phyloP scores from a whole-genome alignment of 805 yeast species.

The Cyberlindnera bimundalis region DNA sequence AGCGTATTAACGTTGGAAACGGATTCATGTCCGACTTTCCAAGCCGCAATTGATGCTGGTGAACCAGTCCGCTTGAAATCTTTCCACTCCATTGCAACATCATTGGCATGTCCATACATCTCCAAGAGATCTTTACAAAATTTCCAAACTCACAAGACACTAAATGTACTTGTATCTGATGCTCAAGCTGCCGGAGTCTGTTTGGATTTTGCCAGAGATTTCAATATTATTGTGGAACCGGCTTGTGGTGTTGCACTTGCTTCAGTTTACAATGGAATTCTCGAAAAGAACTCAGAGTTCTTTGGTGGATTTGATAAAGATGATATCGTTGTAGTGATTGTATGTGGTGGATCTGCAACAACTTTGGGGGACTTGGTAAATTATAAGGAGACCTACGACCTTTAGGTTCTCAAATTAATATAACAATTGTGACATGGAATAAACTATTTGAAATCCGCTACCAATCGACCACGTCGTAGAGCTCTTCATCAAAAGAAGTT shows the following conservation, averaged over 20 bases:
- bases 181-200: slow-evolving; percentile 53
- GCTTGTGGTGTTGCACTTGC: slow-evolving; percentile 72
- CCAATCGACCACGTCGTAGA: no score
- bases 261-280: slow-evolving; percentile 39
- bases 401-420: slow-evolving; percentile 1
- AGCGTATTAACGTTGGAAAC: slow-evolving; percentile 56
- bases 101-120: slow-evolving; percentile 60
- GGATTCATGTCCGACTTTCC: slow-evolving; percentile 57
- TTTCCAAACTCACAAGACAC: slow-evolving; percentile 39
- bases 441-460: no score
- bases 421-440: no score
- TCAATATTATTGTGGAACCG: slow-evolving; percentile 56
- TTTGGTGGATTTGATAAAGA: slow-evolving; percentile 32
- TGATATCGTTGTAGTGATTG: slow-evolving; percentile 50
- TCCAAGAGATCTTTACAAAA: slow-evolving; percentile 47
- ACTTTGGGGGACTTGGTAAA: slow-evolving; percentile 28
- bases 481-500: no score
- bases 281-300: slow-evolving; percentile 29
- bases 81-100: slow-evolving; percentile 57
- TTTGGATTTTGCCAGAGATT: slow-evolving; percentile 46
- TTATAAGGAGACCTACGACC: slow-evolving; percentile 18
- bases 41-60: slow-evolving; percentile 45
- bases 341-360: slow-evolving; percentile 54
- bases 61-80: slow-evolving; percentile 39
- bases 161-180: slow-evolving; percentile 47